phyloP scores from a whole-genome alignment of 352 stramenopile species.

The Globisporangium radiosum region DNA sequence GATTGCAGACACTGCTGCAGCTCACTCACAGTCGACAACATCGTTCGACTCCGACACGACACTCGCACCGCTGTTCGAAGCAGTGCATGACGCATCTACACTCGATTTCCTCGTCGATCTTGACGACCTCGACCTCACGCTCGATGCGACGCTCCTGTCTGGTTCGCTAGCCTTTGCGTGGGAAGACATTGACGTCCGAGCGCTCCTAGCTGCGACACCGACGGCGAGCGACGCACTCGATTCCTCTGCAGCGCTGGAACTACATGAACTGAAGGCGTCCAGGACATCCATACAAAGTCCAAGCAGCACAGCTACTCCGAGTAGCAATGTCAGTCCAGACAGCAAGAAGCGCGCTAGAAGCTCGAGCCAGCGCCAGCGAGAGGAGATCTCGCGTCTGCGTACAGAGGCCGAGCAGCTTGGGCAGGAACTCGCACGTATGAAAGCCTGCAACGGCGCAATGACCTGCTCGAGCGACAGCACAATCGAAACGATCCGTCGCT shows the following conservation, averaged over 20 bases:
- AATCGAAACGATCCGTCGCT: background rate
- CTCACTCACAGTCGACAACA: background rate
- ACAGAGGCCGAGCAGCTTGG: background rate
- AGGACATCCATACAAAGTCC: background rate
- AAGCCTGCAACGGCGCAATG: background rate
- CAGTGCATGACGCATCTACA: background rate
- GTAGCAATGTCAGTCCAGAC: background rate
- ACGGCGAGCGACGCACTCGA: too few relatives aligned
- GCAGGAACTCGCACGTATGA: background rate
- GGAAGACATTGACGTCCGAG: too few relatives aligned
- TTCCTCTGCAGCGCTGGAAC: too few relatives aligned
- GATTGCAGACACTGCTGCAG: background rate
- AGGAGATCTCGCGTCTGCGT: conserved; percentile 5
- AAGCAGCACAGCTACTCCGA: background rate
- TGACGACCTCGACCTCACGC: conserved; percentile 4
- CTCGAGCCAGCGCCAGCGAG: conserved; percentile 6
- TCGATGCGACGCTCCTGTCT: background rate
- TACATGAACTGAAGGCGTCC: too few relatives aligned
- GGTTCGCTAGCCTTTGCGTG: too few relatives aligned
- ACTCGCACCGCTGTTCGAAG: conserved; percentile 1
- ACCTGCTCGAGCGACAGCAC: background rate
- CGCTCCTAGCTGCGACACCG: too few relatives aligned
- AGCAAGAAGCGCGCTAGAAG: background rate
- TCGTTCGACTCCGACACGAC: background rate
- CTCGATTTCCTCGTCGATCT: background rate